Conservation (phyloP, 2,329 filamentous ascomycete genomes). For the Diaporthe citriasiana region DNA sequence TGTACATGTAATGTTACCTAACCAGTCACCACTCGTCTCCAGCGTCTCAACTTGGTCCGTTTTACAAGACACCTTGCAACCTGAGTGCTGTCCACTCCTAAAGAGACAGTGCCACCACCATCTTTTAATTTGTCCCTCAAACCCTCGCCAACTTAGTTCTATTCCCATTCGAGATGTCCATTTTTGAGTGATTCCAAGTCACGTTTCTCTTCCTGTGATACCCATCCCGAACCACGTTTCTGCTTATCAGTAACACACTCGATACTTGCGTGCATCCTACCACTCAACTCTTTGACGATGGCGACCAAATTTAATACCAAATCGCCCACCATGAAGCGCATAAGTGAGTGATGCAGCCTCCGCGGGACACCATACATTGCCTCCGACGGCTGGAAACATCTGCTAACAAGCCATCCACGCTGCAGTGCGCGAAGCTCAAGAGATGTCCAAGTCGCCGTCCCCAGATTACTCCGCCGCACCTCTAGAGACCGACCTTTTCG, state of each 20-base stretch:
- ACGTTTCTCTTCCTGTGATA: conserved; percentile 35
- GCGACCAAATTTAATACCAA: conserved; percentile 75
- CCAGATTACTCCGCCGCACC: conserved; percentile 89
- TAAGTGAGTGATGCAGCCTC: conserved; percentile 68
- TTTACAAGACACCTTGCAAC: conserved; percentile 43
- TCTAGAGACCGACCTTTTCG: conserved; percentile 90
- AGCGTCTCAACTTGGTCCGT: conserved; percentile 30
- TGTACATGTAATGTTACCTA: neutral
- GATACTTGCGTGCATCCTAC: neutral
- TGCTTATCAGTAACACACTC: neutral
- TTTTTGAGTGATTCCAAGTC: conserved; percentile 3
- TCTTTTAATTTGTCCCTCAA: conserved; percentile 14
- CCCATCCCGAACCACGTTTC: conserved; percentile 9
- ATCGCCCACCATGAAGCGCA: conserved; percentile 87
- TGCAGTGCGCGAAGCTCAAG: conserved; percentile 88
- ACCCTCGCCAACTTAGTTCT: neutral
- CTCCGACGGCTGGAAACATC: neutral
- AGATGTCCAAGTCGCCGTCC: conserved; percentile 84
- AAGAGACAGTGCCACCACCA: conserved; percentile 14
- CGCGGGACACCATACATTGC: neutral
- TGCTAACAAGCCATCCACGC: conserved; percentile 4
- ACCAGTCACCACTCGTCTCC: neutral
- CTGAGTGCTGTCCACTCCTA: neutral
- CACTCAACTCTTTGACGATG: conserved; percentile 50
- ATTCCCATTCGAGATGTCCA: neutral